Evolutionary conservation across 2,329 filamentous ascomycete genomes (phyloP).

Genomic region (Fusarium camptoceras): DNA sequence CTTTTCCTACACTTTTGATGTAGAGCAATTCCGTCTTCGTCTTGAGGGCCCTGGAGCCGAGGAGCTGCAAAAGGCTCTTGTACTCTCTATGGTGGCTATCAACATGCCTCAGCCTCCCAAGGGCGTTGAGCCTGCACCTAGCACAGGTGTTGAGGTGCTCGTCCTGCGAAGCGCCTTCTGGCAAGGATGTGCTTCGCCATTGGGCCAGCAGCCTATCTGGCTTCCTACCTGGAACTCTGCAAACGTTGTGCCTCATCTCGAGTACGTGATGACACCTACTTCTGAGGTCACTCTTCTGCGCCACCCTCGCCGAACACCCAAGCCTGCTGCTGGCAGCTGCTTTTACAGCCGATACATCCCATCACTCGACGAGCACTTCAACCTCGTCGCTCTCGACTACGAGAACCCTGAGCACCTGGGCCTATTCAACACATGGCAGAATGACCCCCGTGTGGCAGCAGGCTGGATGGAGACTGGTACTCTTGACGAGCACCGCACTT

Average conservation of each 20-base stretch:
- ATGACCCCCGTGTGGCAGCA: slow-evolving; percentile 79
- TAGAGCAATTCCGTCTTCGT: slow-evolving; percentile 42
- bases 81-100: slow-evolving; percentile 54
- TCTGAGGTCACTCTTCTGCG: slow-evolving; percentile 55
- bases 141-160: slow-evolving; percentile 51
- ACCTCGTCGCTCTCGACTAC: slow-evolving; percentile 76
- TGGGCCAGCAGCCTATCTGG: slow-evolving; percentile 72
- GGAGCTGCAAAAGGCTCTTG: slow-evolving; percentile 49
- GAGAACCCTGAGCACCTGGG: slow-evolving; percentile 69
- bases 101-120: slow-evolving; percentile 55
- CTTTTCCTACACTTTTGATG: slow-evolving; percentile 50
- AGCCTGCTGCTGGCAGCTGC: slow-evolving; percentile 73
- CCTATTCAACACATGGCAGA: slow-evolving; percentile 82
- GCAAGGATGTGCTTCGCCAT: slow-evolving; percentile 74
- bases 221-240: slow-evolving; percentile 56
- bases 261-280: slow-evolving; percentile 49
- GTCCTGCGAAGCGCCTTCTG: slow-evolving; percentile 68
- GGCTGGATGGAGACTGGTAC: slow-evolving; percentile 83
- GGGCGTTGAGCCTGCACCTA: slow-evolving; percentile 47
- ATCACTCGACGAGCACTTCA: slow-evolving; percentile 78
- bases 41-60: slow-evolving; percentile 35
- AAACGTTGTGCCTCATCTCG: slow-evolving; percentile 52
- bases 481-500: slow-evolving; percentile 76
- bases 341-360: slow-evolving; percentile 83
- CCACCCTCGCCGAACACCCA: slow-evolving; percentile 75